Base-by-base conservation (phyloP, 1,139 yeast genomes). In the Scheffersomyces titani region DNA sequence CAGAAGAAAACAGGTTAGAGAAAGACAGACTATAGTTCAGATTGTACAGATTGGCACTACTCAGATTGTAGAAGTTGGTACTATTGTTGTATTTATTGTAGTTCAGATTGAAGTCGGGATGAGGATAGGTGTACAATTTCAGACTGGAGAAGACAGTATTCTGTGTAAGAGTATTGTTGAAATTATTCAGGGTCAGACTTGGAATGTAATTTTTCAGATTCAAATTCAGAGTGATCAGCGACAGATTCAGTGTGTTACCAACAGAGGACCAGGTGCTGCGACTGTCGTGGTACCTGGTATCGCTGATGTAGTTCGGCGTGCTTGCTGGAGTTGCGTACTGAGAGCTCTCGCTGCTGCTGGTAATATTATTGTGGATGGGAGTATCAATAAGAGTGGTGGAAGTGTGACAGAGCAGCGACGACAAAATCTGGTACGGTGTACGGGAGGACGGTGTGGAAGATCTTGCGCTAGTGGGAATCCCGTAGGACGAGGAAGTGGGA, bases 291-390 rank as follows among this genome's bases (percentile, higher is more conserved):
- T 30, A 30, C 16, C 40, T 6, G 9, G 40, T 30, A 4, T 30
- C 40, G 11, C 40, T 30, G 40, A 30, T 6, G 16, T 30, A 11
- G 16, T 30, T 30, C 1, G 40, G 40, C 13, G 51, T 7, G 19
- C 24, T 16, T 19, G 46, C 19, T 19, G 46, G 52, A 20, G 54
- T 44, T 30, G 48, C 22, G 51, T 24, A 13, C 21, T 19, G 22
- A 22, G 57, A 46, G 16, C 46, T 40, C 24, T 49, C 50, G 19
- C 50, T 45, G 18, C 47, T 24, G 40, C 51, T 45, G 16, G 49
- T 50, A 47, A 51, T 49, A 40, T 36, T 52, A 44, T 53, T 51
- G 24, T 50, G 52, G 48, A 16, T 30, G 40, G 40, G 9, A 9
- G 40, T 30, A 9, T 30, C 3, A 30, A 9, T 30, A 30, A 30